These are phyloP conservation scores for Pyrus communis DNA, from an alignment of 306 rosid genomes.

Conservation along the genomic window DNA sequence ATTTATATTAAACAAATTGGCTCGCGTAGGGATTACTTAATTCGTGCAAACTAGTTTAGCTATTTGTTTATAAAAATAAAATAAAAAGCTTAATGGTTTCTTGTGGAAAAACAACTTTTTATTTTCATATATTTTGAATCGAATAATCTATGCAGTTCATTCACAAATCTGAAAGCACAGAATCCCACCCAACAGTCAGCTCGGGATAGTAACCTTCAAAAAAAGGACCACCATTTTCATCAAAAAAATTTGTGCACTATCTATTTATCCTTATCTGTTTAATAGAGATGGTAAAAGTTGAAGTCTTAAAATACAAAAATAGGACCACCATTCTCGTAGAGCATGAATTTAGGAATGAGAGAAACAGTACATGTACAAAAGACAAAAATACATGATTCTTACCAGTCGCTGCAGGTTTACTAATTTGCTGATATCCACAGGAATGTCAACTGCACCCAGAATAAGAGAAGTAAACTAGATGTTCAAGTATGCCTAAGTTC, in stretches of 20 bases:
- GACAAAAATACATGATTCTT: constrained; percentile 21
- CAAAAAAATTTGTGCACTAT: background rate
- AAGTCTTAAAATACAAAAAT: no score
- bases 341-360: background rate
- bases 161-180: background rate
- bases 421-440: constrained; percentile 65
- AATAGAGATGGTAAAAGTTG: background rate
- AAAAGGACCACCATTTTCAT: background rate
- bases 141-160: background rate
- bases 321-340: no score
- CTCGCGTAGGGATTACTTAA: background rate
- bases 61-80: background rate
- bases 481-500: background rate
- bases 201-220: background rate
- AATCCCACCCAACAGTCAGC: background rate
- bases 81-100: background rate
- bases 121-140: background rate
- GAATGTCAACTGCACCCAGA: constrained; percentile 68
- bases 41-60: background rate
- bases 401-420: constrained; percentile 80
- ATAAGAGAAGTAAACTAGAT: constrained; percentile 6
- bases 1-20: background rate
- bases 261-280: background rate
- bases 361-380: constrained; percentile 6
- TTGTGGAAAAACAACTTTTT: background rate